Conservation (phyloP, 1,139 yeast species). For the Candida mesenterica region DNA sequence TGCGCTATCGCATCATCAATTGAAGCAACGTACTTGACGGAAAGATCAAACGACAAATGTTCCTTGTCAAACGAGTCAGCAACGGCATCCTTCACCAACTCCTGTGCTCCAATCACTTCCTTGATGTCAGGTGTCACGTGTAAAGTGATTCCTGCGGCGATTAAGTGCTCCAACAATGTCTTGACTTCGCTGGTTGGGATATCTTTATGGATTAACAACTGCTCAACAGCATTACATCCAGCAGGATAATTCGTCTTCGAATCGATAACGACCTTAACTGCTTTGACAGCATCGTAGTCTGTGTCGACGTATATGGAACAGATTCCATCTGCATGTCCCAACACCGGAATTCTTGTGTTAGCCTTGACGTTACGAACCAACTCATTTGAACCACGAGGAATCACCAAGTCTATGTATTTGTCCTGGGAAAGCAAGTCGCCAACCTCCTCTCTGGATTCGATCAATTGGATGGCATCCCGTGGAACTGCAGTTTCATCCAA, state of each 20-base stretch:
- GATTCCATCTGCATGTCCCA: conserved; percentile 98
- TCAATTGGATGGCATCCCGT: conserved; percentile 74
- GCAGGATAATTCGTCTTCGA: conserved; percentile 97
- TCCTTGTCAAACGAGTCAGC: conserved; percentile 73
- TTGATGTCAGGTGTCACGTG: conserved; percentile 62
- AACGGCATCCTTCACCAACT: conserved; percentile 25
- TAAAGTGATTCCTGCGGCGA: conserved; percentile 66
- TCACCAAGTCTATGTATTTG: conserved; percentile 86
- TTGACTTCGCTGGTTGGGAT: conserved; percentile 43
- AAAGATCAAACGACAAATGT: conserved; percentile 77
- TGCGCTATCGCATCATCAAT: conserved; percentile 74
- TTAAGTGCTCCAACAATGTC: conserved; percentile 46
- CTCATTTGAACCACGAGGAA: conserved; percentile 95
- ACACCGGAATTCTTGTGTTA: conserved; percentile 89
- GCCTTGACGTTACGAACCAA: conserved; percentile 82
- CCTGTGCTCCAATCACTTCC: conserved; percentile 15
- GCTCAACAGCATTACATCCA: conserved; percentile 96
- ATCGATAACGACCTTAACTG: conserved; percentile 72
- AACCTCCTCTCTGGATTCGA: conserved; percentile 87
- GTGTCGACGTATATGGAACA: conserved; percentile 84
- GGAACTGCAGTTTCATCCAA: conserved; percentile 71
- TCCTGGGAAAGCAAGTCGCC: conserved; percentile 82
- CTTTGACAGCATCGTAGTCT: conserved; percentile 73
- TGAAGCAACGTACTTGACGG: conserved; percentile 60
- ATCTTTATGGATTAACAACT: conserved; percentile 63